Evolutionary conservation across 1,139 yeast species (phyloP), one percentile per base, ranked within the genome.

Genomic region (Pichia sp.): DNA sequence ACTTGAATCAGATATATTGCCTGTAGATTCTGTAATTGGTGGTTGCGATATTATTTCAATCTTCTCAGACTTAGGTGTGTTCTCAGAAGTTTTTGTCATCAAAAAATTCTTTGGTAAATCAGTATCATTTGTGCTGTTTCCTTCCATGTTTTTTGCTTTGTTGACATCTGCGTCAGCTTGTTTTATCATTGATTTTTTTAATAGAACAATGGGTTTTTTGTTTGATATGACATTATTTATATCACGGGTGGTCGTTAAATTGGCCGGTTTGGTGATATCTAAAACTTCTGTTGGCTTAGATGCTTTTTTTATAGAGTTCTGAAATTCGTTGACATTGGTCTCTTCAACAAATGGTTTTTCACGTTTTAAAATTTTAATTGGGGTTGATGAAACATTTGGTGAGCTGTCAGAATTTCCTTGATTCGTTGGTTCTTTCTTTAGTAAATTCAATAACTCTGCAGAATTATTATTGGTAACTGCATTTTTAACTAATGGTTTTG

Each of bases 401-500:
- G 30, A 4, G 9, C 25, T 40, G n/a, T 24, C 30, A 7, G 39
- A 3, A 16, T 16, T 7, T 7, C 40, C 3, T 39, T 22, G 23
- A 8, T 27, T 29, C 3, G 16, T 35, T 7, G 44, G 27, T 13
- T 35, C 51, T 29, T 43, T 48, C 23, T 52, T 52, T 23, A 50
- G 43, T 8, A 51, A 11, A 30, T 25, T 49, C n/a, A 51, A 37
- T 8, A 52, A 37, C 20, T 48, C 43, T 4, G 47, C 43, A 38
- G 53, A 45, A 12, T 26, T 42, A 6, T 40, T 23, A 24, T 42
- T 46, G 18, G 43, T 25, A 13, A 41, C 12, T 11, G 39, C 40
- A 3, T 32, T 32, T 16, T 54, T 53, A 47, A 56, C 50, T 4
- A 54, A 51, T 7, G 67, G 62, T 47, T 63, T 65, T 32, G 66